Conservation (phyloP, 2,329 filamentous ascomycete species). For the Colletotrichum tanaceti region DNA sequence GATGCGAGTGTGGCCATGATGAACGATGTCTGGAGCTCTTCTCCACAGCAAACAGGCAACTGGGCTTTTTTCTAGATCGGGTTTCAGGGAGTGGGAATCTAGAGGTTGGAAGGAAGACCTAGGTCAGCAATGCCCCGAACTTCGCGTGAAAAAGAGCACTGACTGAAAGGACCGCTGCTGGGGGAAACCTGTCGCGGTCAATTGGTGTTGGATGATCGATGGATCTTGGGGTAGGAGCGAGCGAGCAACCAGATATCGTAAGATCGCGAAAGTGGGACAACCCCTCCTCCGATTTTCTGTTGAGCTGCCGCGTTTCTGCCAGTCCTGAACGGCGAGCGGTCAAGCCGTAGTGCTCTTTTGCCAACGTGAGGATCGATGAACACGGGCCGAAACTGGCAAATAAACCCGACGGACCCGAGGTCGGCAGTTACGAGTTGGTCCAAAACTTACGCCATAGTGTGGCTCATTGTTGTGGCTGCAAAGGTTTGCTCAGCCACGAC, state of each 20-base stretch:
- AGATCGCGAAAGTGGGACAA: slow-evolving; percentile 33
- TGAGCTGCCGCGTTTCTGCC: slow-evolving; percentile 37
- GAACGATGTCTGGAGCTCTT: slow-evolving; percentile 24
- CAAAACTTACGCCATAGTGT: background rate
- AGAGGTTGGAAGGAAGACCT: background rate
- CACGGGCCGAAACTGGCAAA: slow-evolving; percentile 22
- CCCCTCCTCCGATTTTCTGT: slow-evolving; percentile 41
- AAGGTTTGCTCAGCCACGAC: background rate
- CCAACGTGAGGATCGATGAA: slow-evolving; percentile 17
- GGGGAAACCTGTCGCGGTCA: slow-evolving; percentile 22
- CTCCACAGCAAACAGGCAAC: slow-evolving; percentile 35
- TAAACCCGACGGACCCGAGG: slow-evolving; percentile 21
- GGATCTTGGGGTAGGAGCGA: slow-evolving; percentile 2
- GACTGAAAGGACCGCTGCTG: slow-evolving; percentile 22
- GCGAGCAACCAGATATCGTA: slow-evolving; percentile 33
- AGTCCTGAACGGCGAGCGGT: slow-evolving; percentile 34
- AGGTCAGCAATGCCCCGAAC: slow-evolving; percentile 12
- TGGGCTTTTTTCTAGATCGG: slow-evolving; percentile 18
- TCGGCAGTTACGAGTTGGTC: slow-evolving; percentile 6
- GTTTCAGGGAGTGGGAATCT: slow-evolving; percentile 17
- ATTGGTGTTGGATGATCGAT: slow-evolving; percentile 12
- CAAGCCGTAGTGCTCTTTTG: slow-evolving; percentile 13
- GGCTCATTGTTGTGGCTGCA: slow-evolving; percentile 1
- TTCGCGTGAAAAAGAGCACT: slow-evolving; percentile 17
- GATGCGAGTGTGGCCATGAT: slow-evolving; percentile 59